Base-by-base conservation (phyloP, 108 stramenopile species). In the Cyclostephanos tholiformis region DNA sequence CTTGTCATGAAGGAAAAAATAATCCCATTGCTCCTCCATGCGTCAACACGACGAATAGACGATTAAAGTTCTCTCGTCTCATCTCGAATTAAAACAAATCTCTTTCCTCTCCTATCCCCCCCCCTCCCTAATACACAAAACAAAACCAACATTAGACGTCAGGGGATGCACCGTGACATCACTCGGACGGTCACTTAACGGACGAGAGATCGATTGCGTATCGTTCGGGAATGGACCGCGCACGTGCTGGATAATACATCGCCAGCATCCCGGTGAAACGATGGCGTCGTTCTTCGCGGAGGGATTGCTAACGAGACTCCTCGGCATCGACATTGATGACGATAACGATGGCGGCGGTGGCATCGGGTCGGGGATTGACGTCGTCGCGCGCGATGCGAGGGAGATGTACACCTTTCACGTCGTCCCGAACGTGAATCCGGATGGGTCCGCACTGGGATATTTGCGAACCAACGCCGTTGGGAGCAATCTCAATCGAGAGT, bases 401-500 rank as follows among this genome's bases (percentile, higher is more conserved):
- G 69, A 85, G 25, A 61, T 76, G 65, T 92, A 87, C 72, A 91
- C 88, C 11, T 89, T 96, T 69, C 84, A 89, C 81, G 87, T 96
- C 70, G 90, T 96, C 5, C 95, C 95, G 7, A 91, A 88, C 73
- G 92, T 96, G 77, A 86, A 85, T 70, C 92, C 91, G 1, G 95
- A 96, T 84, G 95, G 95, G n/a, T 77, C 77, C 12, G 86, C 86
- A 0, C 74, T 75, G 55, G 95, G 95, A 14, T 81, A 92, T 69
- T 71, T 96, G 65, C 75, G 95, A 7, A 91, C 90, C 43, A 96
- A 96, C 72, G 91, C 88, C 4, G 68, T 71, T 27, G 95, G 95
- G 1, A 83, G 86, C 6, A 96, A 96, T 76, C 62, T 96, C 55
- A 96, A 96, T 79, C 81, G 95, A 36, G 95, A 96, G 76, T 96